Evolutionary conservation across 1,139 yeast species (phyloP).

Genomic region (Protomyces macrosporus): DNA sequence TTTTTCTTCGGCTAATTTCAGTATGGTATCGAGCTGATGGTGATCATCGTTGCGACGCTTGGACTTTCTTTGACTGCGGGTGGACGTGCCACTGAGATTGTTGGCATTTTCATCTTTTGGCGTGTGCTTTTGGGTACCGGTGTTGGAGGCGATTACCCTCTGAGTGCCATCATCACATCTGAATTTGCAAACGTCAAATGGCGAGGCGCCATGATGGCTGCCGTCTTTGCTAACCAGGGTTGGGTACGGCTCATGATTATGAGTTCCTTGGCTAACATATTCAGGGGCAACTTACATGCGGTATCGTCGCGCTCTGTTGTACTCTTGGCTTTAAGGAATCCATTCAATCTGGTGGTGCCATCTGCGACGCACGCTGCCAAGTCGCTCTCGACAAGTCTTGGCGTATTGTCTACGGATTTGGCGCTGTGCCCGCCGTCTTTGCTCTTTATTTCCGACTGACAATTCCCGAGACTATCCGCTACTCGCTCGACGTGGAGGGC

Average conservation of each 20-base stretch:
- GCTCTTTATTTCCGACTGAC: constrained; percentile 87
- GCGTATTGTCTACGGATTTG: constrained; percentile 83
- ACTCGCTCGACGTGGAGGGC: constrained; percentile 64
- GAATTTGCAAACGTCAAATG: constrained; percentile 86
- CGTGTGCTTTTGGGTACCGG: constrained; percentile 90
- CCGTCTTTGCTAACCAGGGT: constrained; percentile 90
- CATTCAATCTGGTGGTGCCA: constrained; percentile 47
- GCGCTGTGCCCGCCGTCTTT: constrained; percentile 77
- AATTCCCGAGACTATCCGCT: constrained; percentile 91
- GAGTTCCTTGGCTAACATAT: too few species aligned
- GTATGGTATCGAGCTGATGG: constrained; percentile 76
- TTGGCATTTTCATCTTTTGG: constrained; percentile 65
- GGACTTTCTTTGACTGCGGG: constrained; percentile 63
- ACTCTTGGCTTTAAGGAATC: constrained; percentile 66
- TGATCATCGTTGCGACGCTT: constrained; percentile 72
- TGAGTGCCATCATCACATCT: constrained; percentile 85
- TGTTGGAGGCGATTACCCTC: constrained; percentile 99
- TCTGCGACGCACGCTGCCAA: constrained; percentile 60
- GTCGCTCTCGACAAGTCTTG: constrained; percentile 88
- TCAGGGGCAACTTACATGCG: constrained; percentile 73
- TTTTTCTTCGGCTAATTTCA: too few species aligned
- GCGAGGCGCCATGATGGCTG: constrained; percentile 96
- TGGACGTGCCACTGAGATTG: constrained; percentile 65
- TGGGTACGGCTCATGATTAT: constrained; percentile 38
- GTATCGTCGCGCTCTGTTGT: constrained; percentile 67